Base-by-base conservation (phyloP, 768 basidiomycete species). In the Leccinum boreale region DNA sequence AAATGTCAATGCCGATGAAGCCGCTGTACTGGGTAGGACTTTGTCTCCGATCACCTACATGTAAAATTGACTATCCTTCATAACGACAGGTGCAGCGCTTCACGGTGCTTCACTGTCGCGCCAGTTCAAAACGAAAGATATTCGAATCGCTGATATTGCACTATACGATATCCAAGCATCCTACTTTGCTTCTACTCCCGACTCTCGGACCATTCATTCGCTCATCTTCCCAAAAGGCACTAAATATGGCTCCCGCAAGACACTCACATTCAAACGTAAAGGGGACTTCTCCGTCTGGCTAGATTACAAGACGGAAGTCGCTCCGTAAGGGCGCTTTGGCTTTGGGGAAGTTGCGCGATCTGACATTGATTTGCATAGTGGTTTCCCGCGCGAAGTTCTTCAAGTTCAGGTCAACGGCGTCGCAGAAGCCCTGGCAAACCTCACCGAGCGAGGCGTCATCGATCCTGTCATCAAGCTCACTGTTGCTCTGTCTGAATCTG, bases 1-100 rank as follows among this genome's bases (percentile, higher is more conserved):
- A 67, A 98, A 98, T 64, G 92, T 99, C 59, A 98, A 99, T 70
- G 89, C 96, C 0, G 97, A 98, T 69, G 97, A 99, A 75, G 92
- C 94, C 0, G 91, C 90, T 24, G 96, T 98, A 19, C 82, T 99
- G 46, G 94, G 89, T 79, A 70, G 21, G 63, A 50, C 23, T 7
- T 7, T 21, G 15, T 58, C 23, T 53, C 17, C 3, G 47, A 51
- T 57, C 36, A 45, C 2, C 15, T 1, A 31, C 48, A 28, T 21
- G n/a, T 54, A 28, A 26, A 54, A 52, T 65, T 55, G 55, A 58
- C 5, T 31, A 19, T 24, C 19, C 19, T 58, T 29, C 15, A 17
- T 29, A 36, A 48, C 9, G 15, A 52, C 55, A 78, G 85, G 88
- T 45, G 94, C 96, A 23, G 96, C 91, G 1, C 85, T 97, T 50